Base-by-base conservation (phyloP, 306 rosid species). In the Mucuna pruriens region DNA sequence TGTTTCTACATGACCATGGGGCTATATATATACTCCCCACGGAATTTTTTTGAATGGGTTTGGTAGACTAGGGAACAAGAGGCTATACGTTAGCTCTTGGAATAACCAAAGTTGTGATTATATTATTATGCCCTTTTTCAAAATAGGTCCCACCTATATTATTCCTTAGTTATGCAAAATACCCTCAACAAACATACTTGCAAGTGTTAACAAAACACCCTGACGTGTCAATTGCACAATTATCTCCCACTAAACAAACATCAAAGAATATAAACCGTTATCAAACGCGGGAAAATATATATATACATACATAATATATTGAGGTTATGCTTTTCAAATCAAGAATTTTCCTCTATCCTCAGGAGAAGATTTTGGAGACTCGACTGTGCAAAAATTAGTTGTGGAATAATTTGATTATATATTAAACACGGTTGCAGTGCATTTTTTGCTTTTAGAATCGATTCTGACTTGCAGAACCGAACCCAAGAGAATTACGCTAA, bases 21-120 rank as follows among this genome's bases (percentile, higher is more conserved):
- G 71, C 76, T 80, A 82, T 57, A 58, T 84, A 68, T 75, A 55
- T 64, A 34, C 60, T 65, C 26, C 23, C 61, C 63, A 66, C 12
- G 71, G 89, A 85, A 84, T 90, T 83, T 80, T 72, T n/a, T 70
- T 80, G 73, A 49, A 86, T 80, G 76, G 76, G 76, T 65, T 81
- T 68, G 68, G 88, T 81, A 49, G 81, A 63, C 34, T 54, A 66
- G 82, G 82, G 72, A 36, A 71, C 81, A 77, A 58, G 6, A 57
- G 71, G 44, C 86, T 80, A 77, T 74, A 69, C n/a, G n/a, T 67
- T 87, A 81, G 87, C 75, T 45, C 63, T 61, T 42, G 63, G 19
- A 68, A 77, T 79, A 83, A 82, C 75, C 55, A 69, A 83, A 76
- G 79, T 65, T 64, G 63, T 72, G 76, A 78, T 68, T 78, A 34